Percentiles rank a stretch among this genome's conserved stretches.
Conservation (phyloP, 305 asterid genomes). For the Fraxinus greggii region DNA sequence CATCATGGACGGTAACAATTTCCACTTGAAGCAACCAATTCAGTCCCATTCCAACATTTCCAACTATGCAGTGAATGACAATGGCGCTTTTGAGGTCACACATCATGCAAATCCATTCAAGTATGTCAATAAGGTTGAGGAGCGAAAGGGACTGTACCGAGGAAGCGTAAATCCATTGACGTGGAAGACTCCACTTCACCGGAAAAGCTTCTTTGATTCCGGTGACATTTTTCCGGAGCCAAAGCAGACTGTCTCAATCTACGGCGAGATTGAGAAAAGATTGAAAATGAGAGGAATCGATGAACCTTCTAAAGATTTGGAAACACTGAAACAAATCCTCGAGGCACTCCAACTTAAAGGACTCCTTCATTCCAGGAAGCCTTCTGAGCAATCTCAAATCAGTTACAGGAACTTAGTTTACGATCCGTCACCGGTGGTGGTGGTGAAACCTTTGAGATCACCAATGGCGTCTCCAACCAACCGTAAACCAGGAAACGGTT, state of each 20-base stretch:
- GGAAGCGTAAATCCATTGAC: constrained; percentile 36
- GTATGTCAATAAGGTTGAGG: constrained; percentile 25
- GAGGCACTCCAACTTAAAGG: constrained; percentile 95
- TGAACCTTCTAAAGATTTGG: constrained; percentile 75
- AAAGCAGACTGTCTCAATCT: constrained; percentile 42
- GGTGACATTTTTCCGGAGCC: constrained; percentile 83
- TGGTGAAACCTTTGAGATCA: constrained; percentile 48
- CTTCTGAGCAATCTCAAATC: constrained; percentile 35
- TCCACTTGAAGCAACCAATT: constrained; percentile 31
- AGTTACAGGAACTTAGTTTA: constrained; percentile 56
- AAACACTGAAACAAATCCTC: constrained; percentile 80
- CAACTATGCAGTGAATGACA: constrained; percentile 23
- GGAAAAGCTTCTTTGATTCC: constrained; percentile 63
- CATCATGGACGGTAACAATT: constrained; percentile 38
- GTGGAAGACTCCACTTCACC: constrained; percentile 54
- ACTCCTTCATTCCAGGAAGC: constrained; percentile 62
- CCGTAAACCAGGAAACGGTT: constrained; percentile 40
- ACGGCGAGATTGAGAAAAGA: constrained; percentile 67
- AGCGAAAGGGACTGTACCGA: constrained; percentile 38
- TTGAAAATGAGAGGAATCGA: constrained; percentile 69
- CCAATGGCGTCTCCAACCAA: constrained; percentile 32
- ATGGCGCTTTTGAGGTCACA: constrained; percentile 7
- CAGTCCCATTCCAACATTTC: constrained; percentile 26
- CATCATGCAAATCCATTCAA: constrained; percentile 35
- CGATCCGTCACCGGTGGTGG: constrained; percentile 62